Percentiles rank a stretch among this genome's conserved stretches.
phyloP scores from a whole-genome alignment of 768 basidiomycete genomes.

The Scleroderma bovista region DNA sequence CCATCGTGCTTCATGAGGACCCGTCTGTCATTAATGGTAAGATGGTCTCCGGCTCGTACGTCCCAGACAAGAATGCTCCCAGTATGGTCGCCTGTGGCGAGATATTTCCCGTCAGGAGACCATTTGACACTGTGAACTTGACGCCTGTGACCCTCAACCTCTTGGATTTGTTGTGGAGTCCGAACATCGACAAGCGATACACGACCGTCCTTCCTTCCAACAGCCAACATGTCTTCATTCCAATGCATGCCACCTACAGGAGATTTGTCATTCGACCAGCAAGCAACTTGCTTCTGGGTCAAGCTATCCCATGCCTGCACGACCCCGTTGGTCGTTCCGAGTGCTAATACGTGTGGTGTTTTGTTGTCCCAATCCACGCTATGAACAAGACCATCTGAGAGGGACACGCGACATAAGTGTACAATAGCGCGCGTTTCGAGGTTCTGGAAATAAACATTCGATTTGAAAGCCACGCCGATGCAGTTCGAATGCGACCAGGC shows the following conservation, averaged over 20 bases:
- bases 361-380: slow-evolving; percentile 49
- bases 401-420: slow-evolving; percentile 40
- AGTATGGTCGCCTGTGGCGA: slow-evolving; percentile 37
- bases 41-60: slow-evolving; percentile 27
- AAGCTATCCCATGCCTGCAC: slow-evolving; percentile 53
- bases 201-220: slow-evolving; percentile 35
- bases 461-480: slow-evolving; percentile 58
- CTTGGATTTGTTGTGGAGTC: slow-evolving; percentile 19
- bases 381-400: slow-evolving; percentile 33
- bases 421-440: slow-evolving; percentile 49
- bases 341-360: slow-evolving; percentile 39
- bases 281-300: slow-evolving; percentile 19
- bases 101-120: slow-evolving; percentile 34
- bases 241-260: slow-evolving; percentile 39
- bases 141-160: slow-evolving; percentile 28
- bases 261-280: slow-evolving; percentile 32
- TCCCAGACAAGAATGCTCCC: slow-evolving; percentile 44
- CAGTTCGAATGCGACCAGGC: slow-evolving; percentile 55
- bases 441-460: slow-evolving; percentile 59
- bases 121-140: slow-evolving; percentile 38
- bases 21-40: slow-evolving; percentile 28
- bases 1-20: slow-evolving; percentile 40
- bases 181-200: slow-evolving; percentile 36
- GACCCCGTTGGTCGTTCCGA: slow-evolving; percentile 45
- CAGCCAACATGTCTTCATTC: slow-evolving; percentile 32